phyloP scores from a whole-genome alignment of 352 stramenopile species.

The Globisporangium middletonii region DNA sequence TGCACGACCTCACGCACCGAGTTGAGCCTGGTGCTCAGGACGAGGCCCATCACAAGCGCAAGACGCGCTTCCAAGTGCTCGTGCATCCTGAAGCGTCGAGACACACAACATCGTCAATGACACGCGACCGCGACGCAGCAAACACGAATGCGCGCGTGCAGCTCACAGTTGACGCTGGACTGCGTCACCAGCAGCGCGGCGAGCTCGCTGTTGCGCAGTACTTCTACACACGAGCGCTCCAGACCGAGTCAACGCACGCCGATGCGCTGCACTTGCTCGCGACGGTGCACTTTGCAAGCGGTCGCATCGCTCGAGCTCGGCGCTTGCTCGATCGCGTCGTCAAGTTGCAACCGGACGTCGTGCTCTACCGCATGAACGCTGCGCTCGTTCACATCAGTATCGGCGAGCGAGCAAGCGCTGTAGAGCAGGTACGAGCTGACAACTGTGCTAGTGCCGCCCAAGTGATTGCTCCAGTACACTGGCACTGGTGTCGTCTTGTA shows the following conservation, averaged over 20 bases:
- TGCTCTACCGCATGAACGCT: slow-evolving; percentile 22
- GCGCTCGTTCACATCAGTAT: slow-evolving; percentile 3
- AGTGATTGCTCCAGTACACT: not conserved
- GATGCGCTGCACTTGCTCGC: slow-evolving; percentile 54
- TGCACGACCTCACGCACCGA: slow-evolving; percentile 47
- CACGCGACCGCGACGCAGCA: not conserved
- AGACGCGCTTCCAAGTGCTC: slow-evolving; percentile 29
- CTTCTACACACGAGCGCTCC: slow-evolving; percentile 23
- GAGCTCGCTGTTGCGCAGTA: slow-evolving; percentile 19
- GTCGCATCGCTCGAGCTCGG: slow-evolving; percentile 12
- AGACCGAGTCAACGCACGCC: not conserved
- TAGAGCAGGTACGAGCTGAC: not conserved
- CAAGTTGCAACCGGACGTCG: slow-evolving; percentile 14
- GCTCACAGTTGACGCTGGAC: slow-evolving; percentile 14
- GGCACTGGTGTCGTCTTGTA: no score
- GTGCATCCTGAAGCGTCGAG: slow-evolving; percentile 22
- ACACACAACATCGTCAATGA: not conserved
- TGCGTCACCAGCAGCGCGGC: slow-evolving; percentile 24
- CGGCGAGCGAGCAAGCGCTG: not conserved
- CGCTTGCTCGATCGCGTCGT: slow-evolving; percentile 18
- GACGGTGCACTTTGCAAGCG: slow-evolving; percentile 19
- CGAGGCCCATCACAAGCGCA: not conserved
- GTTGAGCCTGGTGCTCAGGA: not conserved
- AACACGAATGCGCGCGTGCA: slow-evolving; percentile 13
- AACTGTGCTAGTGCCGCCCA: not conserved